A percentile compares a stretch with the other conserved stretches of the same genome.
Evolutionary conservation across 2,329 filamentous ascomycete species (phyloP).

Genomic region (Pseudofabraea citricarpa): DNA sequence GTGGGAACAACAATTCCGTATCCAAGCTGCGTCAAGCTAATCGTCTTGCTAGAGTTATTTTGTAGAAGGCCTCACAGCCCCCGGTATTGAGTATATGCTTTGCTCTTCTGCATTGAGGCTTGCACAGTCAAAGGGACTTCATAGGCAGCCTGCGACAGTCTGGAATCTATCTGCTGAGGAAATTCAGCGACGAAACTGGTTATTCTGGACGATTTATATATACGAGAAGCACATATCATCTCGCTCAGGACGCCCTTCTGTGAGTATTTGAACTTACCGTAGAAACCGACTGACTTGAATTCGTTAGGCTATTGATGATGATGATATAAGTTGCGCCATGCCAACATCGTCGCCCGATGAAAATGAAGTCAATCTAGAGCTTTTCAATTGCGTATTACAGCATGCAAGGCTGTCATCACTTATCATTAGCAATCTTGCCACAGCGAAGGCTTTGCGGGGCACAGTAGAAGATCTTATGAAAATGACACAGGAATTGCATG

Average conservation of each 20-base stretch:
- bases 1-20: background rate
- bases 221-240: slow-evolving; percentile 16
- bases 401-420: slow-evolving; percentile 9
- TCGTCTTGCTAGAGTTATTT: background rate
- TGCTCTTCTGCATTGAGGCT: slow-evolving; percentile 2
- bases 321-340: slow-evolving; percentile 13
- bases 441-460: slow-evolving; percentile 3
- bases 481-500: background rate
- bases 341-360: background rate
- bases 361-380: slow-evolving; percentile 4
- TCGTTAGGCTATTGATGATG: slow-evolving; percentile 10
- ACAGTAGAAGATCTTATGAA: slow-evolving; percentile 1
- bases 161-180: slow-evolving; percentile 6
- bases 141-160: slow-evolving; percentile 1
- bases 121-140: slow-evolving; percentile 5
- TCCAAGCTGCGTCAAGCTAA: background rate
- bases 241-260: slow-evolving; percentile 15
- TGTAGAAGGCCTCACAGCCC: background rate
- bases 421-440: slow-evolving; percentile 7
- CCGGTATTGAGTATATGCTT: slow-evolving; percentile 5
- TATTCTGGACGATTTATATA: slow-evolving; percentile 16
- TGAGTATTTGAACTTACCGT: slow-evolving; percentile 1
- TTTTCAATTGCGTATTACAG: slow-evolving; percentile 5
- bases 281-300: background rate
- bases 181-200: slow-evolving; percentile 9